Base-by-base conservation (phyloP, 257 asterid species). In the Eucommia ulmoides region DNA sequence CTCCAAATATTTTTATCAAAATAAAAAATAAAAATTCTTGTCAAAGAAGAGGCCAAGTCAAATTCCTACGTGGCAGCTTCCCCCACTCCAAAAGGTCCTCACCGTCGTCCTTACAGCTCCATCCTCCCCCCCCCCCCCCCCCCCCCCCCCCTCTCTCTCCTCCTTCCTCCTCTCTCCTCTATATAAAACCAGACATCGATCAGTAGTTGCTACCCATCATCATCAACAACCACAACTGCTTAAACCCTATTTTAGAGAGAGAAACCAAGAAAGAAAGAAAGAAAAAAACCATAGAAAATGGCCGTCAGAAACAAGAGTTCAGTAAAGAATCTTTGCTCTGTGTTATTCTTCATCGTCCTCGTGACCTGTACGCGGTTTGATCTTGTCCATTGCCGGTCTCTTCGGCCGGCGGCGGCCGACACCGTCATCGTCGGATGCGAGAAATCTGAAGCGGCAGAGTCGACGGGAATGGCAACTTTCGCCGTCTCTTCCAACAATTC, bases 321-420 rank as follows among this genome's bases (percentile, higher is more conserved):
- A 19, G 49, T 45, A 53, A 72, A 33, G 61, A 21, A 21, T 25
- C 21, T 49, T 38, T 51, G 20, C 20, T 42, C 56, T 24, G 24
- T 60, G 10, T 53, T 66, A 8, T 23, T 62, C 17, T 9, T 56
- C 1, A 1, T 63, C 22, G 46, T 68, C 7, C 19, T 73, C 17
- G 29, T 70, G 2, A 41, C 73, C 33, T 17, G 49, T 46, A 50
- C 72, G 33, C 69, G 58, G 23, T 3, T 67, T 41, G 41, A 38
- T 19, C 49, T 58, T 24, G 77, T 63, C 17, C 51, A 79, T 9
- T 51, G 84, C 45, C 75, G 94, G 53, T 14, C 50, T 15, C 76
- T 79, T n/a, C n/a, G n/a, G n/a, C n/a, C n/a, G 18, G 18, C 61
- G 8, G 20, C 25, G 7, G 15, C 48, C 1, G 63, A 49, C 8